Base-by-base conservation (phyloP, 148 eudicot genomes). In the Spergularia bocconei region DNA sequence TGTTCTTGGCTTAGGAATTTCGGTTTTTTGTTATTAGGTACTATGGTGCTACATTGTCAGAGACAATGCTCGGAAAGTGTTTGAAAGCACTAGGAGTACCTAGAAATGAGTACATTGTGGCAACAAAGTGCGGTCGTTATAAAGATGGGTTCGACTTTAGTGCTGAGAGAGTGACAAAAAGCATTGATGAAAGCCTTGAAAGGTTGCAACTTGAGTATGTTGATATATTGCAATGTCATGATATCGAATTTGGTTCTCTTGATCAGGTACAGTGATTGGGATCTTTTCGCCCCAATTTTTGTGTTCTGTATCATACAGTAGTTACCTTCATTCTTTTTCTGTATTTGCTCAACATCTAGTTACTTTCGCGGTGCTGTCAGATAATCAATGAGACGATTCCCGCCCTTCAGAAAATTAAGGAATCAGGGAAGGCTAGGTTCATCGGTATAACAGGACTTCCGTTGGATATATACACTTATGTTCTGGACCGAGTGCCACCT, bases 381-480 rank as follows among this genome's bases (percentile, higher is more conserved):
- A 88, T 96, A 79, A 87, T 96, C 74, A 88, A 85, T 63, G 99
- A 92, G 84, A 96, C 98, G 7, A 87, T 96, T 77, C 99, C 99
- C n/a, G 99, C 99, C 23, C 94, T 96, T 61, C 88, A 89, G 76
- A 92, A 91, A 73, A 75, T 96, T 19, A 96, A 96, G 78, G 89
- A 89, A 82, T 78, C 94, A 2, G 98, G 99, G 77, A 96, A 96
- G 85, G 77, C 89, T 38, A 84, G 88, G 67, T 96, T 92, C 81
- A 89, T 96, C 64, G 99, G 99, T 77, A 91, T 92, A 79, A 92
- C 99, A 8, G 99, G 98, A 75, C 98, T 96, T 79, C 99, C 99
- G 11, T 68, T 96, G 82, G 92, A 80, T 7, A 76, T 96, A 66
- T 96, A 87, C 76, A 83, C 90, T 64, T 96, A 96, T 74, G 99